Evolutionary conservation across 306 rosid genomes (phyloP), one percentile per base, ranked within the genome.

Genomic region (Gillenia trifoliata): DNA sequence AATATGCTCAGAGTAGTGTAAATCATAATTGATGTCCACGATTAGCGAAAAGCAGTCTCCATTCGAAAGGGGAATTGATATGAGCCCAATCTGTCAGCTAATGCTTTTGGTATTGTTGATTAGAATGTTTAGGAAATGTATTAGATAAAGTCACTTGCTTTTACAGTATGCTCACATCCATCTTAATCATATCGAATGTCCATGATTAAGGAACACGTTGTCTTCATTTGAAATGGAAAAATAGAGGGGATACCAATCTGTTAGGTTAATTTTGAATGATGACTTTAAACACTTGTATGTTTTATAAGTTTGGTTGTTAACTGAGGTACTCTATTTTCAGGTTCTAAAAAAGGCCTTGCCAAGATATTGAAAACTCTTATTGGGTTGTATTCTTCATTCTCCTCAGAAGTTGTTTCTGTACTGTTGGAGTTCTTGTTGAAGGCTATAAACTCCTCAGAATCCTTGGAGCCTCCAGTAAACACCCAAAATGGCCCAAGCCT

Each of bases 371-470:
- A 90, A 83, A 76, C 79, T 82, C 83, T 94, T 71, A 80, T 83
- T 68, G 85, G 68, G 78, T 81, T 94, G 68, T 92, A 87, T 78
- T 81, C 95, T 29, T 86, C 90, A 62, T 90, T 74, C 86, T 90
- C 96, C 70, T 83, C 89, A 28, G 97, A 94, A 83, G 82, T 90
- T 76, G 93, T 86, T 49, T 82, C 88, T 66, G 87, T 80, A 60
- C 64, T 94, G 85, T 68, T 92, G 91, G 92, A 87, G 68, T 81
- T 78, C 80, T 84, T 92, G 87, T 74, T 83, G 65, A 82, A 85
- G 76, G 81, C 86, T 66, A 50, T 86, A 79, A 86, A 59, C 50
- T 84, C 87, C 34, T 85, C 87, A 31, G 85, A 83, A 55, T 63
- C 73, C 33, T 61, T 68, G 63, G 89, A 75, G 59, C 74, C 73